These are phyloP conservation scores for Trypanosoma vivax DNA, from an alignment of 208 protist species.

Conservation along the genomic window DNA sequence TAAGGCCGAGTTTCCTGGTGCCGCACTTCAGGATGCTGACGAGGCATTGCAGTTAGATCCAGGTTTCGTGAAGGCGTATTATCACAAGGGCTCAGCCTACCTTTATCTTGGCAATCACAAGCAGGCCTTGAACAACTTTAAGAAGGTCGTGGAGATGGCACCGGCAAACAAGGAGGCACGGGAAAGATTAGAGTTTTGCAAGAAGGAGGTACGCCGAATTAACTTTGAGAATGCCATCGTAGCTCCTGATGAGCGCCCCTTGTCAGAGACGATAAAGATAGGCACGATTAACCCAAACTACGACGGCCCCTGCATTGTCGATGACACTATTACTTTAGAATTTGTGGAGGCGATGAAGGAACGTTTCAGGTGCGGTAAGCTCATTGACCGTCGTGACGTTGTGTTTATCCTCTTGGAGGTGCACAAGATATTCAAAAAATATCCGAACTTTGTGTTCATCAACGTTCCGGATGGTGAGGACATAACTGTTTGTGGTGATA, in stretches of 20 bases:
- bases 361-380: slow-evolving; percentile 72
- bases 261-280: slow-evolving; percentile 72
- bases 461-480: slow-evolving; percentile 70
- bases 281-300: slow-evolving; percentile 59
- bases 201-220: slow-evolving; percentile 91
- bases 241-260: slow-evolving; percentile 60
- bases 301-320: slow-evolving; percentile 65
- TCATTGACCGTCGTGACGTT: slow-evolving; percentile 76
- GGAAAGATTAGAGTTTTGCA: slow-evolving; percentile 88
- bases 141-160: slow-evolving; percentile 78
- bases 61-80: slow-evolving; percentile 96
- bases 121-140: slow-evolving; percentile 92
- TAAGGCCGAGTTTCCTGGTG: slow-evolving; percentile 88
- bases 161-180: slow-evolving; percentile 89
- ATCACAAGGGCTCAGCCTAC: slow-evolving; percentile 93
- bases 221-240: slow-evolving; percentile 94
- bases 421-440: slow-evolving; percentile 67
- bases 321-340: slow-evolving; percentile 58
- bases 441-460: slow-evolving; percentile 86
- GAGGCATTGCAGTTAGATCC: slow-evolving; percentile 89
- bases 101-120: slow-evolving; percentile 94
- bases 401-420: slow-evolving; percentile 83
- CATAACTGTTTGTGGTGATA: slow-evolving; percentile 98
- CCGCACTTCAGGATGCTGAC: slow-evolving; percentile 90
- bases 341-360: slow-evolving; percentile 82